phyloP scores from a whole-genome alignment of 2,329 filamentous ascomycete genomes.

The Stemphylium beticola region DNA sequence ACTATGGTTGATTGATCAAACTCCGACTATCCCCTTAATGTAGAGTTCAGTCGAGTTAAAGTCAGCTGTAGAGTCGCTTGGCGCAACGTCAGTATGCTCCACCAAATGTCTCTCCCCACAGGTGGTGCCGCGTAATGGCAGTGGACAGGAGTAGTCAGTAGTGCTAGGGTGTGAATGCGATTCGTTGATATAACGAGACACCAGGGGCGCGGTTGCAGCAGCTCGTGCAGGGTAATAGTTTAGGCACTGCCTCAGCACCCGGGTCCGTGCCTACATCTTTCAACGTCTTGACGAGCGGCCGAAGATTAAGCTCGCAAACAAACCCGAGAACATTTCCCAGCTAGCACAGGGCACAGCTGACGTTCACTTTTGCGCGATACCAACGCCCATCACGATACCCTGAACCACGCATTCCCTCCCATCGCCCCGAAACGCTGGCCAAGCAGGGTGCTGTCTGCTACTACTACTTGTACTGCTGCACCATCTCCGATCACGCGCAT shows the following conservation, averaged over 20 bases:
- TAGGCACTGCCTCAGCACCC: conserved; percentile 17
- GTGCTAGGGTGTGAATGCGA: not conserved
- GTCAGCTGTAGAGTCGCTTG: conserved; percentile 5
- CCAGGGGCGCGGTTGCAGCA: conserved; percentile 19
- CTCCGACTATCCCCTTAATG: too few species aligned
- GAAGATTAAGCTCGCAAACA: conserved; percentile 4
- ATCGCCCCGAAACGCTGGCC: conserved; percentile 12
- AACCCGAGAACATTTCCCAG: conserved; percentile 1
- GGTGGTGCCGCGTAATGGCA: conserved; percentile 16
- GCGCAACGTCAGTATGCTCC: conserved; percentile 14
- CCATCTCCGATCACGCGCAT: conserved; percentile 3
- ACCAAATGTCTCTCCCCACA: conserved; percentile 4
- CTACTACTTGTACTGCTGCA: not conserved
- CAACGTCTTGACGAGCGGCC: conserved; percentile 11
- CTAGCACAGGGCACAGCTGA: not conserved
- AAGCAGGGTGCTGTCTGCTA: conserved; percentile 8
- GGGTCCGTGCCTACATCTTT: conserved; percentile 17
- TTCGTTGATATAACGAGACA: conserved; percentile 8
- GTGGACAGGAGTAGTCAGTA: not conserved
- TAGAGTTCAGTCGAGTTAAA: not conserved
- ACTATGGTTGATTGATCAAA: not conserved
- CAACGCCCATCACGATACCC: conserved; percentile 6
- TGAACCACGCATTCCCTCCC: not conserved
- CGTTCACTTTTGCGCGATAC: not conserved
- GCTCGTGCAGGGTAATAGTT: conserved; percentile 5